Percentiles rank a stretch among this genome's conserved stretches.
phyloP scores from a whole-genome alignment of 129 eudicot species.

The Pseudognaphalium luteoalbum region DNA sequence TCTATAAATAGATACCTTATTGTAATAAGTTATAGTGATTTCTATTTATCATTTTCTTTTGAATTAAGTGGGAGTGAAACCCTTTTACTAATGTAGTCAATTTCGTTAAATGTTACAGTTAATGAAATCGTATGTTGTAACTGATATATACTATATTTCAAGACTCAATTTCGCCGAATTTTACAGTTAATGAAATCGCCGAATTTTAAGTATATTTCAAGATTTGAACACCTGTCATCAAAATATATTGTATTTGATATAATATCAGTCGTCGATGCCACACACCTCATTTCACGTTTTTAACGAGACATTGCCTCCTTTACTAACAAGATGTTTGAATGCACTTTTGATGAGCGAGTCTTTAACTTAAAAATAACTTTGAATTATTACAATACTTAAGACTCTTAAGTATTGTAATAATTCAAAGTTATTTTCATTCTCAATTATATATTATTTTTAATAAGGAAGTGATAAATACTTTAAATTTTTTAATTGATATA shows the following conservation, averaged over 20 bases:
- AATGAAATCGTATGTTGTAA: background rate
- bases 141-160: background rate
- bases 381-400: too few relatives aligned
- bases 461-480: too few relatives aligned
- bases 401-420: too few relatives aligned
- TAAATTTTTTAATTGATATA: too few relatives aligned
- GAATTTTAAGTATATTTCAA: too few relatives aligned
- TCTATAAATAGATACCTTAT: conserved; percentile 28
- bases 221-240: background rate
- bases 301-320: background rate
- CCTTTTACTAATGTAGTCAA: conserved; percentile 12
- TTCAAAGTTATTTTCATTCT: too few relatives aligned
- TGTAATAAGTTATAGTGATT: conserved; percentile 33
- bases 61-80: conserved; percentile 21
- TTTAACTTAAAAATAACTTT: too few relatives aligned
- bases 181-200: too few relatives aligned
- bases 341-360: too few relatives aligned
- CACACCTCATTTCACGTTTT: background rate
- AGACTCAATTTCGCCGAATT: too few relatives aligned
- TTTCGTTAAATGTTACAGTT: conserved; percentile 14
- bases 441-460: too few relatives aligned
- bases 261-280: background rate
- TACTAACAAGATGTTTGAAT: too few relatives aligned
- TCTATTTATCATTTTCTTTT: conserved; percentile 19
- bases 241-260: background rate